These are phyloP conservation scores for Suhomyces bribrorum DNA, from an alignment of 1,139 yeast species.

Conservation along the genomic window DNA sequence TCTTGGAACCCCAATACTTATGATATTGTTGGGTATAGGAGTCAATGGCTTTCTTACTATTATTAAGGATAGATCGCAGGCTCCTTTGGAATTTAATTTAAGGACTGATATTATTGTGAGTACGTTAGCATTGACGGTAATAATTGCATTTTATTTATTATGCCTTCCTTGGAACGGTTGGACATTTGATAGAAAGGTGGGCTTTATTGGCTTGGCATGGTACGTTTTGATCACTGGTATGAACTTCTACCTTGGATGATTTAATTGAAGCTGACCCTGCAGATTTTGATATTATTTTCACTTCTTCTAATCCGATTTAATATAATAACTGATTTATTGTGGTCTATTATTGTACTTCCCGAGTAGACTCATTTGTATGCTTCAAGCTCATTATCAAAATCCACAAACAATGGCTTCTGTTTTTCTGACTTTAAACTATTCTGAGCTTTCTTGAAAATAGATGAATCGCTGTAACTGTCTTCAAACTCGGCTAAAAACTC, in stretches of 20 bases:
- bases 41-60: constrained; percentile 31
- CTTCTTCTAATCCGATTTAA: neutral
- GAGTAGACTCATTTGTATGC: neutral
- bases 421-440: constrained; percentile 5
- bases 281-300: no score
- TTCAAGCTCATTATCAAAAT: constrained; percentile 6
- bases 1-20: constrained; percentile 43
- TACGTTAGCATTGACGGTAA: constrained; percentile 27
- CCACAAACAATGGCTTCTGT: constrained; percentile 1
- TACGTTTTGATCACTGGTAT: constrained; percentile 14
- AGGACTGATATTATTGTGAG: constrained; percentile 28
- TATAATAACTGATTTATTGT: constrained; percentile 5
- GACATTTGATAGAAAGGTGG: constrained; percentile 36
- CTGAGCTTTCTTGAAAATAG: constrained; percentile 10
- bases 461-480: constrained; percentile 11
- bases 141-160: constrained; percentile 26
- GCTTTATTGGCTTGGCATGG: constrained; percentile 19
- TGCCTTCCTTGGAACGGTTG: constrained; percentile 38
- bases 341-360: constrained; percentile 2
- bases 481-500: constrained; percentile 15
- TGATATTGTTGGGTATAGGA: constrained; percentile 43
- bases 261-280: no score
- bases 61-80: constrained; percentile 13
- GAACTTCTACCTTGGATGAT: constrained; percentile 12
- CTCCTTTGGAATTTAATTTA: constrained; percentile 28